A percentile compares a stretch with the other conserved stretches of the same genome.
Evolutionary conservation across 2,329 filamentous ascomycete species (phyloP).

Genomic region (Hypocreales sp.): DNA sequence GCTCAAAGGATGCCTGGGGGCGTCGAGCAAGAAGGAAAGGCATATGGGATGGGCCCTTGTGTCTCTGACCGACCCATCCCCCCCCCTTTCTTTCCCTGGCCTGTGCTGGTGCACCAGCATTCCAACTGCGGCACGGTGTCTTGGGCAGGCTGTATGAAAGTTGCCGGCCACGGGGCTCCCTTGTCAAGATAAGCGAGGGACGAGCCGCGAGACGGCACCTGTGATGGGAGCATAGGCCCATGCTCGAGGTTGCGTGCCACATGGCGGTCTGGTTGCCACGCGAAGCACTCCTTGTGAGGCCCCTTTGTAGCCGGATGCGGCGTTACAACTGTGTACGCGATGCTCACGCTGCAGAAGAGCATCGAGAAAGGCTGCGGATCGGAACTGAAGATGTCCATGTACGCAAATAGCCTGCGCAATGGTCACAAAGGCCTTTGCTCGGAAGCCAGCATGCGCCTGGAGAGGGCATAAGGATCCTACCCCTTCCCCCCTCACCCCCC

Average conservation of each 20-base stretch:
- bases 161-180: conserved; percentile 1
- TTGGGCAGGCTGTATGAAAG: conserved; percentile 1
- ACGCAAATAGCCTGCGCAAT: conserved; percentile 4
- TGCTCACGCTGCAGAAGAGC: conserved; percentile 7
- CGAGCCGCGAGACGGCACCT: conserved; percentile 6
- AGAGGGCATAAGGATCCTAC: conserved; percentile 4
- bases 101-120: conserved; percentile 1
- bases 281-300: conserved; percentile 3
- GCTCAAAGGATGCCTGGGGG: no score
- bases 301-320: conserved; percentile 8
- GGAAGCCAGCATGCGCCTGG: background rate
- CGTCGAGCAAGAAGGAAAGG: no score
- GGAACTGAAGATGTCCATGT: conserved; percentile 1
- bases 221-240: conserved; percentile 1
- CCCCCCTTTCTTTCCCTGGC: no score
- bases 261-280: conserved; percentile 4
- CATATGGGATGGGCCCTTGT: no score
- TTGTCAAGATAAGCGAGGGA: conserved; percentile 4
- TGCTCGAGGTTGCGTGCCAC: conserved; percentile 2
- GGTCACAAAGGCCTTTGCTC: conserved; percentile 1
- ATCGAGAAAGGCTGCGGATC: conserved; percentile 2
- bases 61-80: no score
- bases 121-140: conserved; percentile 2
- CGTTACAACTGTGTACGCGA: conserved; percentile 8
- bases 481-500: background rate